phyloP scores from a whole-genome alignment of 1,139 yeast species.

The Geotrichum fermentans region DNA sequence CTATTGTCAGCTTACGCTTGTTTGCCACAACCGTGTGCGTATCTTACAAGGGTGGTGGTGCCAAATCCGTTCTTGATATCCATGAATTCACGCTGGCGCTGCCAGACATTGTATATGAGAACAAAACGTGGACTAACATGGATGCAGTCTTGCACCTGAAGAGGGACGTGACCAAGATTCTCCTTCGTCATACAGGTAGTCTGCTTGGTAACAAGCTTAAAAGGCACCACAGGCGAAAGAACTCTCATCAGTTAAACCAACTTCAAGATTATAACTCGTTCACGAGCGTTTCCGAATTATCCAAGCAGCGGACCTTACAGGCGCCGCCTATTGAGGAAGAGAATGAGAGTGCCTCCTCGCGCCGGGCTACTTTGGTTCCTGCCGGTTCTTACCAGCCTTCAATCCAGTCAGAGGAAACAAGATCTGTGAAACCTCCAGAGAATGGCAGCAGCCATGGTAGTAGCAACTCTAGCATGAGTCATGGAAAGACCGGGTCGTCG shows the following conservation, averaged over 20 bases:
- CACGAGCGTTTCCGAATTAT: conserved; percentile 34
- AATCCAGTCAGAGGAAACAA: too few species aligned
- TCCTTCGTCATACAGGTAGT: conserved; percentile 72
- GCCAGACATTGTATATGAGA: conserved; percentile 59
- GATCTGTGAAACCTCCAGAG: too few species aligned
- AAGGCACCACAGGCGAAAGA: conserved; percentile 30
- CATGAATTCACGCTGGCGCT: conserved; percentile 60
- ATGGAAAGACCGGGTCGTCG: too few species aligned
- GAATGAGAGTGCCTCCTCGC: too few species aligned
- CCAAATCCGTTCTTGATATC: conserved; percentile 62
- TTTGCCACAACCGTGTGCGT: conserved; percentile 52
- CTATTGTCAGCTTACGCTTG: conserved; percentile 57
- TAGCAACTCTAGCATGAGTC: too few species aligned
- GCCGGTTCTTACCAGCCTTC: too few species aligned
- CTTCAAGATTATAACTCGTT: conserved; percentile 36
- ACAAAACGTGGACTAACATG: conserved; percentile 74
- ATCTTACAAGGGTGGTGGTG: conserved; percentile 58
- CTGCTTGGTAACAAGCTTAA: conserved; percentile 69
- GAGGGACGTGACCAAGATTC: conserved; percentile 58
- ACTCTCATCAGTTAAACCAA: conserved; percentile 32
- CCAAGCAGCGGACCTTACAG: not conserved
- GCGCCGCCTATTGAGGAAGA: too few species aligned
- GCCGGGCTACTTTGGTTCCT: too few species aligned
- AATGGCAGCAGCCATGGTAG: too few species aligned
- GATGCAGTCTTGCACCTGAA: conserved; percentile 63